Evolutionary conservation across 2,329 filamentous ascomycete genomes (phyloP), one percentile per base, ranked within the genome.

Genomic region (Pyrenophora tritici-repentis): DNA sequence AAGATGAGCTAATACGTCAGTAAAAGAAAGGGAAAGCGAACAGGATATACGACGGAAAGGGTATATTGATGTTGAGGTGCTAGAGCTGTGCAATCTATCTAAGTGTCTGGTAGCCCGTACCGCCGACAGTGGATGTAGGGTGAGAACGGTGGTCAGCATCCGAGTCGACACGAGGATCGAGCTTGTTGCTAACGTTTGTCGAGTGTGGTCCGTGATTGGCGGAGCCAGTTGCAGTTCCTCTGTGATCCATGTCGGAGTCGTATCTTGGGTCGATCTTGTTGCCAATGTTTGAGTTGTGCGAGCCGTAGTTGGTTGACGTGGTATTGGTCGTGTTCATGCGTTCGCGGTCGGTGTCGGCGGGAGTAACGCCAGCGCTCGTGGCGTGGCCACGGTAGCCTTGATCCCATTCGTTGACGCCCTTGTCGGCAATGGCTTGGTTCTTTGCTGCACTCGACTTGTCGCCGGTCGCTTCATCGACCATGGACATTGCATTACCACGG

Each of bases 401-500:
- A 6, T 71, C 61, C 48, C 72, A 68, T 45, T 75, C 73, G 35
- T 72, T 54, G 34, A 68, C 55, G 41, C 73, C 72, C 9, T 64
- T 63, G 12, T 63, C 58, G 10, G 71, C 68, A 35, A 73, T 68
- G 7, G 58, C 62, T 45, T 68, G 48, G 47, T 73, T 63, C 50
- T 64, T 71, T n/a, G 57, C 58, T 36, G 63, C 62, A 39, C 62
- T 51, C 7, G 61, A 50, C 33, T 57, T 63, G 51, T 70, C 70
- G 17, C 70, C 70, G 12, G 64, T 52, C 4, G 69, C 71, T 14
- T 58, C 59, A 46, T 75, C 73, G 36, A 70, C 61, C 24, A 67
- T 61, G 4, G 70, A 66, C 45, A 74, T 73, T 49, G 73, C 56
- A 39, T 72, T 71, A 37, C 72, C 73, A 5, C 73, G 71, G 44